Conservation (phyloP, 441 rosid genomes). For the Geranium incanum region DNA sequence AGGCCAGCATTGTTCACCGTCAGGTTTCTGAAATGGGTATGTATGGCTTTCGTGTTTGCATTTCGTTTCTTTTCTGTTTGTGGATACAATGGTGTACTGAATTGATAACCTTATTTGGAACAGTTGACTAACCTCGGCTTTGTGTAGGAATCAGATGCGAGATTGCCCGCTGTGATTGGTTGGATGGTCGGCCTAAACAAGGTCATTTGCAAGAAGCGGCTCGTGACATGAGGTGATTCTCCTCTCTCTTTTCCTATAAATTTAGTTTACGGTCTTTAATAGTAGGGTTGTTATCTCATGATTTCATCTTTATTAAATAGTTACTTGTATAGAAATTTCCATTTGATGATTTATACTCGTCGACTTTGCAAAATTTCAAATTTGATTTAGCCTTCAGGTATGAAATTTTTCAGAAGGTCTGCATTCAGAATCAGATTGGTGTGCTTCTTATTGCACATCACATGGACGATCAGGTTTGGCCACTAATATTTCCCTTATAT, state of each 20-base stretch:
- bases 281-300: slow-evolving; percentile 8
- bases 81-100: slow-evolving; percentile 4
- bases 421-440: slow-evolving; percentile 42
- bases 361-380: slow-evolving; percentile 10
- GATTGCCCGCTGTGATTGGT: slow-evolving; percentile 73
- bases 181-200: slow-evolving; percentile 64
- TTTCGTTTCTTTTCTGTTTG: slow-evolving; percentile 15
- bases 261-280: slow-evolving; percentile 11
- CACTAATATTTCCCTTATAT: not conserved
- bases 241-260: slow-evolving; percentile 8
- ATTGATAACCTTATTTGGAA: slow-evolving; percentile 5
- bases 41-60: not conserved
- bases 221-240: slow-evolving; percentile 59
- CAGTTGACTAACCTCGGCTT: slow-evolving; percentile 30
- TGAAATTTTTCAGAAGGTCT: slow-evolving; percentile 54
- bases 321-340: not conserved
- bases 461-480: slow-evolving; percentile 83
- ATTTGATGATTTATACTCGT: not conserved
- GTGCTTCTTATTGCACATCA: slow-evolving; percentile 91
- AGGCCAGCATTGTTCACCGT: slow-evolving; percentile 47
- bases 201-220: slow-evolving; percentile 93
- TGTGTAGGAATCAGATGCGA: slow-evolving; percentile 84
- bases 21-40: slow-evolving; percentile 81
- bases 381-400: slow-evolving; percentile 44
- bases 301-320: not conserved